These are phyloP conservation scores for Pythium guiyangense DNA, from an alignment of 352 stramenopile species.

Conservation along the genomic window DNA sequence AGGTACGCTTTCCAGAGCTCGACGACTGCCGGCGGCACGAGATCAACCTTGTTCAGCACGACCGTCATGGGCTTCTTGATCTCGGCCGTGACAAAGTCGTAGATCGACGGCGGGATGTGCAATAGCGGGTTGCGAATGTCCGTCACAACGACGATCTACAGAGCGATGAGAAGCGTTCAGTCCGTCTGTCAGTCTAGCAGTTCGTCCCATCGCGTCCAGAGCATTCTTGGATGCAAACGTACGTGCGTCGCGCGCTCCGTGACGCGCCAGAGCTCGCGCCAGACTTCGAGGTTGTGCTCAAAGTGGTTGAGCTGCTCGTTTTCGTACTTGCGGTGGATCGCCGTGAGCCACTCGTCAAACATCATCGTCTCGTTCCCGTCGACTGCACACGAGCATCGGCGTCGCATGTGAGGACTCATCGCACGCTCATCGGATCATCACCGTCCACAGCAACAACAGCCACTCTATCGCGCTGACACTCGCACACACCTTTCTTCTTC, in stretches of 20 bases:
- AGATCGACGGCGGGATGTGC: conserved; percentile 77
- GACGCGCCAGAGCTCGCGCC: conserved; percentile 85
- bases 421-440: background rate
- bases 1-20: conserved; percentile 68
- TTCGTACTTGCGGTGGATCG: conserved; percentile 82
- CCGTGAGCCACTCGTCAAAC: conserved; percentile 85
- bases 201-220: background rate
- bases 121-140: conserved; percentile 80
- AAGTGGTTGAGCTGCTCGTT: conserved; percentile 83
- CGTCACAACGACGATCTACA: conserved; percentile 54
- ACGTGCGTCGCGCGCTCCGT: conserved; percentile 78
- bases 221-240: conserved; percentile 1
- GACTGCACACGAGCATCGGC: conserved; percentile 20
- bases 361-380: conserved; percentile 79
- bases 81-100: conserved; percentile 70
- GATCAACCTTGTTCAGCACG: conserved; percentile 85
- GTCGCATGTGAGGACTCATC: background rate
- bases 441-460: background rate
- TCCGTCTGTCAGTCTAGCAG: too few species aligned
- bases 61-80: conserved; percentile 76
- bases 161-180: too few species aligned
- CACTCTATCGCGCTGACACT: background rate
- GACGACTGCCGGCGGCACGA: conserved; percentile 57
- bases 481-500: conserved; percentile 67
- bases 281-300: conserved; percentile 84